Evolutionary conservation across 371 early-diverging fungal species (phyloP).

Genomic region (Thermomucor indicae-seudaticae): DNA sequence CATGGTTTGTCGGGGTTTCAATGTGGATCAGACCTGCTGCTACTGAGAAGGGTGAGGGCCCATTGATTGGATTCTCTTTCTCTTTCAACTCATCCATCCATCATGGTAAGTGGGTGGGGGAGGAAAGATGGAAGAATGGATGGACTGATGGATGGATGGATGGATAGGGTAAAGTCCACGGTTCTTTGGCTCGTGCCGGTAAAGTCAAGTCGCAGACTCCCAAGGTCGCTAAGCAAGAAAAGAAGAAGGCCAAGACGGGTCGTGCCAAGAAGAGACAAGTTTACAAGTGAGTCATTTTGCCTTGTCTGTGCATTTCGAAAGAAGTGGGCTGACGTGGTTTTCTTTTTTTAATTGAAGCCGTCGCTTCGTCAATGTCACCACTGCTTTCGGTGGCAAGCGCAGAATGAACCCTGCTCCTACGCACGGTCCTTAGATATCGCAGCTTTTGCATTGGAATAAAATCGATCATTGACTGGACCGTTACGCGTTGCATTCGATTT

Average conservation of each 20-base stretch:
- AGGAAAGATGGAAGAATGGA: not conserved
- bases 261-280: slow-evolving; percentile 98
- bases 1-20: too few species aligned
- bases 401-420: slow-evolving; percentile 77
- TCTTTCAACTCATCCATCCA: not conserved
- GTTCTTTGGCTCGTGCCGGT: slow-evolving; percentile 99
- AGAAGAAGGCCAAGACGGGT: slow-evolving; percentile 91
- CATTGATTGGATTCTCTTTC: not conserved
- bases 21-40: too few species aligned
- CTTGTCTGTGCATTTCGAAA: not conserved
- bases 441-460: too few species aligned
- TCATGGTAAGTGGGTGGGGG: not conserved
- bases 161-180: slow-evolving; percentile 97
- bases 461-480: too few species aligned
- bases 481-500: too few species aligned
- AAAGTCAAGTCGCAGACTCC: slow-evolving; percentile 99
- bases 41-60: too few species aligned
- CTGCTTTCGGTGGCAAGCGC: slow-evolving; percentile 85
- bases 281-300: slow-evolving; percentile 65
- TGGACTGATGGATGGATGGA: slow-evolving; percentile 5
- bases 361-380: slow-evolving; percentile 94
- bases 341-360: slow-evolving; percentile 50
- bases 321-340: not conserved
- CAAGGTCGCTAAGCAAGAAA: slow-evolving; percentile 98
- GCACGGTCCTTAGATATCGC: slow-evolving; percentile 45